Conservation (phyloP, 2,329 filamentous ascomycete genomes). For the Sporothrix brasiliensis region DNA sequence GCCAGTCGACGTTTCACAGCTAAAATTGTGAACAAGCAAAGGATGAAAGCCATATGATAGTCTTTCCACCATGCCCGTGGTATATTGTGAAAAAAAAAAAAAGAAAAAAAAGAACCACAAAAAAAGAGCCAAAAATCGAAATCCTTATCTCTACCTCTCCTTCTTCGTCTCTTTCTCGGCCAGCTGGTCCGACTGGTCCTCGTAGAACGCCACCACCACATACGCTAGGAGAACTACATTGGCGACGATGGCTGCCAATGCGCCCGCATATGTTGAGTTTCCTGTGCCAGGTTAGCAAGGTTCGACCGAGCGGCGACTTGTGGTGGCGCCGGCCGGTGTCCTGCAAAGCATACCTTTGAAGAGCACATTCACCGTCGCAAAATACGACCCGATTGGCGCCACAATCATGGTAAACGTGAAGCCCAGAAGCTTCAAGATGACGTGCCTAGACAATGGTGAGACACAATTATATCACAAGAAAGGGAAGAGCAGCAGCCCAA, state of each 20-base stretch:
- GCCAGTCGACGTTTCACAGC: neutral
- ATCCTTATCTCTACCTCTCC: neutral
- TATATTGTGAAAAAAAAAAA: neutral
- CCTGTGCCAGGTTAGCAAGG: conserved; percentile 54
- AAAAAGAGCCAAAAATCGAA: neutral
- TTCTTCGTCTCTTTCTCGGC: conserved; percentile 52
- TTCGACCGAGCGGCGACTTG: neutral
- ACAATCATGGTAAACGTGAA: conserved; percentile 93
- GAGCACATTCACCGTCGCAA: conserved; percentile 72
- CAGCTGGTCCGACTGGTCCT: conserved; percentile 66
- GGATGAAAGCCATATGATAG: neutral
- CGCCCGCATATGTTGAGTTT: conserved; percentile 86
- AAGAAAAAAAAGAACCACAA: neutral
- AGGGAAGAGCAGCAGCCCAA: neutral
- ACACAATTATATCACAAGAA: neutral
- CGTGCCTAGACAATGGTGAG: conserved; percentile 60
- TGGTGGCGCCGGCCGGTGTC: too few species aligned
- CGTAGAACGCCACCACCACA: conserved; percentile 85
- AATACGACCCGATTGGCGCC: conserved; percentile 86
- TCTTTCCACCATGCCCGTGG: neutral
- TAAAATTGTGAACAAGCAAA: neutral
- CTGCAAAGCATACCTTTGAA: conserved; percentile 67
- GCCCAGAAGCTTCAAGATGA: conserved; percentile 85
- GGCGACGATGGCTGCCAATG: conserved; percentile 81
- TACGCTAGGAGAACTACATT: conserved; percentile 92